Conservation (phyloP, 768 basidiomycete species). For the Russula vinacea region DNA sequence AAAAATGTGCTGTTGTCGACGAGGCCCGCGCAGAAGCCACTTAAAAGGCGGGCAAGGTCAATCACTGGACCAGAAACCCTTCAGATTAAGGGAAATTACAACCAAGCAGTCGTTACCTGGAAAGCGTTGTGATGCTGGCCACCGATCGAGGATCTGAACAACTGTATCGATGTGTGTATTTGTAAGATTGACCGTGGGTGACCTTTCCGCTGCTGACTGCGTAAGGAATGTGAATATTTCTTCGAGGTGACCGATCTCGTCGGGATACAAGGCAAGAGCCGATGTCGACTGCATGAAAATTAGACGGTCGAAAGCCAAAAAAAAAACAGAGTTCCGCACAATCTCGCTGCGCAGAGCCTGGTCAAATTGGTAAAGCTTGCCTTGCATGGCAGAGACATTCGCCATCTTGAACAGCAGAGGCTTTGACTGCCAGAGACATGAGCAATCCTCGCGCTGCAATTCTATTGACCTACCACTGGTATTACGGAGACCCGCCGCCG, state of each 20-base stretch:
- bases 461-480: constrained; percentile 25
- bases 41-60: constrained; percentile 76
- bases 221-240: constrained; percentile 61
- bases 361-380: constrained; percentile 74
- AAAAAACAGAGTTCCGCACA: constrained; percentile 44
- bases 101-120: constrained; percentile 48
- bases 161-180: constrained; percentile 59
- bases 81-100: neutral
- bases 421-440: constrained; percentile 45
- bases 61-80: constrained; percentile 52
- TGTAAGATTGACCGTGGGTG: constrained; percentile 40
- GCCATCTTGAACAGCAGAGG: constrained; percentile 83
- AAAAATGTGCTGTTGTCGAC: constrained; percentile 53
- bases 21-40: constrained; percentile 57
- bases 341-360: constrained; percentile 63
- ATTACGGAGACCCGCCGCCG: constrained; percentile 15
- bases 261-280: constrained; percentile 64
- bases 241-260: constrained; percentile 56
- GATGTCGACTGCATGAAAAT: constrained; percentile 55
- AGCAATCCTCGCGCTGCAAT: neutral
- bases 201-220: constrained; percentile 42
- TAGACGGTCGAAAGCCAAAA: constrained; percentile 7
- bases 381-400: constrained; percentile 72
- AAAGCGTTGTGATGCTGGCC: constrained; percentile 71
- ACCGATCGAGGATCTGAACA: constrained; percentile 62